Evolutionary conservation across 2,329 filamentous ascomycete species (phyloP).

Genomic region (Tolypocladium ovalisporum): DNA sequence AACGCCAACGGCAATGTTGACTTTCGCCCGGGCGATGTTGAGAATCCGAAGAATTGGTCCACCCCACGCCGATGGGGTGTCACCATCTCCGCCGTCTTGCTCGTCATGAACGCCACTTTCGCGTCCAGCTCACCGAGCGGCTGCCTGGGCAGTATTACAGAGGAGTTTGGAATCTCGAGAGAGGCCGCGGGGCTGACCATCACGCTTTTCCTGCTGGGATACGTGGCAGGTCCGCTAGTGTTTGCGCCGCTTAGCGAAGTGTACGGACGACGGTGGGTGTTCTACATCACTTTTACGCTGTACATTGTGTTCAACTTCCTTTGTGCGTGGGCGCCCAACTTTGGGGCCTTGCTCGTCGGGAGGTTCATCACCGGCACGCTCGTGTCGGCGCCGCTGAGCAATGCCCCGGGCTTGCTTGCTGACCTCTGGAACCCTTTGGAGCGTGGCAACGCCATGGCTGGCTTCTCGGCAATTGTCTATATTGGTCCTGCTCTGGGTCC

Average conservation of each 20-base stretch:
- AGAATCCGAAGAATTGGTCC: constrained; percentile 39
- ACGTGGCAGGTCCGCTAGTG: constrained; percentile 45
- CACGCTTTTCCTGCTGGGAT: constrained; percentile 43
- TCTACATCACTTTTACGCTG: constrained; percentile 35
- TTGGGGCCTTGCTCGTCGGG: constrained; percentile 39
- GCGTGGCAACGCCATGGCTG: constrained; percentile 41
- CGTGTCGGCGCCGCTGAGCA: constrained; percentile 37
- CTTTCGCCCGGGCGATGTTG: constrained; percentile 38
- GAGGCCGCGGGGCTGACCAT: constrained; percentile 38
- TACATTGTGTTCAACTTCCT: constrained; percentile 42
- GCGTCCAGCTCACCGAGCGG: constrained; percentile 25
- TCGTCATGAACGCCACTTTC: constrained; percentile 45
- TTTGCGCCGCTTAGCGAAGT: constrained; percentile 49
- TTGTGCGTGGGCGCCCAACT: constrained; percentile 44
- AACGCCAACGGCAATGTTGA: constrained; percentile 39
- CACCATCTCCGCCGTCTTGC: constrained; percentile 29
- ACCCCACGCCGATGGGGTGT: constrained; percentile 25
- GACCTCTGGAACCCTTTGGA: constrained; percentile 41
- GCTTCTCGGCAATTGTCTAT: constrained; percentile 42
- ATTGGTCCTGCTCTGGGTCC: constrained; percentile 42
- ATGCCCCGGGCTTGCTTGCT: constrained; percentile 39
- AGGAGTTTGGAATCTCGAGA: constrained; percentile 31
- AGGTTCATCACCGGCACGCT: constrained; percentile 45
- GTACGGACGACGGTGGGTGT: constrained; percentile 42
- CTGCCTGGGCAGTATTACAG: constrained; percentile 17